Conservation (phyloP, 2,329 filamentous ascomycete species). For the Nannizziopsis arthrosporioides region DNA sequence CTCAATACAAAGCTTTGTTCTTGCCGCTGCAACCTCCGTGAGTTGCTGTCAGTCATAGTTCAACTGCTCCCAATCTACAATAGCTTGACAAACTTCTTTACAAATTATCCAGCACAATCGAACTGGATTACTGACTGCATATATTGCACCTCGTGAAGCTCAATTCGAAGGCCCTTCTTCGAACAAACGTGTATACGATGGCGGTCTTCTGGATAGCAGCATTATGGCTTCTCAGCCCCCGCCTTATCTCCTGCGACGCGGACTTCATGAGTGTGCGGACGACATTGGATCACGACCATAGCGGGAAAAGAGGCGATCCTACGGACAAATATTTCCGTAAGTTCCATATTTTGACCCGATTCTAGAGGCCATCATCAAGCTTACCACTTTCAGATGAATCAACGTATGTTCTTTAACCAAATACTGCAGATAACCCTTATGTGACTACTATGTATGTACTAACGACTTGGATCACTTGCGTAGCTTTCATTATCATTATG, state of each 20-base stretch:
- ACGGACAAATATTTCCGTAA: slow-evolving; percentile 16
- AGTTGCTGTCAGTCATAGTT: no score
- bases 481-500: slow-evolving; percentile 32
- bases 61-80: no score
- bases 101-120: no score
- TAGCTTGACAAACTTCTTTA: no score
- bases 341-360: neutral
- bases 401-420: slow-evolving; percentile 8
- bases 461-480: neutral
- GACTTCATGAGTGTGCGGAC: slow-evolving; percentile 16
- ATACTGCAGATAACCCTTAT: neutral
- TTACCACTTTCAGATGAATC: slow-evolving; percentile 13
- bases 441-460: neutral
- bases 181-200: slow-evolving; percentile 1
- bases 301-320: slow-evolving; percentile 10
- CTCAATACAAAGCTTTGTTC: no score
- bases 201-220: neutral
- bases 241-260: slow-evolving; percentile 14
- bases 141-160: no score
- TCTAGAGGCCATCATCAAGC: neutral
- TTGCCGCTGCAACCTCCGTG: no score
- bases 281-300: slow-evolving; percentile 13
- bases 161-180: neutral
- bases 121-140: no score
- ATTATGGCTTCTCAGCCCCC: slow-evolving; percentile 11